Conservation (phyloP, 164 flowering plant genomes). For the Chimonanthus salicifolius region DNA sequence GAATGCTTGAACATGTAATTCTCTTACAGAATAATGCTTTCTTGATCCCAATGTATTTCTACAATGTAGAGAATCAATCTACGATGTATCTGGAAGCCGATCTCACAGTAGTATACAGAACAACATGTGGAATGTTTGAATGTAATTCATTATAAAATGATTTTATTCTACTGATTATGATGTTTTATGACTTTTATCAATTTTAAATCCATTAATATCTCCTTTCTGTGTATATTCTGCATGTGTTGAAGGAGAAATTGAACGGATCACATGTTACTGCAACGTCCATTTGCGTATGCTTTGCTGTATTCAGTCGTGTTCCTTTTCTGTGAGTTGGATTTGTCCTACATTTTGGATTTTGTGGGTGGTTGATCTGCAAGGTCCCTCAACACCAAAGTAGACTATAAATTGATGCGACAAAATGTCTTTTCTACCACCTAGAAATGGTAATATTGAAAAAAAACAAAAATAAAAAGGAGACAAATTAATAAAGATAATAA, state of each 20-base stretch:
- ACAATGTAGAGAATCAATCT: too few species aligned
- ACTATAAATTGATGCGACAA: too few species aligned
- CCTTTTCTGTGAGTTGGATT: background rate
- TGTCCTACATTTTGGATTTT: background rate
- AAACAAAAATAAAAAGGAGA: too few species aligned
- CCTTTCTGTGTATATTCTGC: background rate
- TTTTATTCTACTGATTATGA: background rate
- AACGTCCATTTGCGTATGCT: too few species aligned
- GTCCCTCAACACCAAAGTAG: too few species aligned
- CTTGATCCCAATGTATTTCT: background rate
- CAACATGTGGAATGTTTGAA: background rate
- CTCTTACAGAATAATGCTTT: background rate
- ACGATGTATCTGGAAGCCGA: background rate
- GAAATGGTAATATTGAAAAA: too few species aligned
- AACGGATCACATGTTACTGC: background rate
- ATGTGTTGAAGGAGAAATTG: background rate
- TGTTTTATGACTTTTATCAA: background rate
- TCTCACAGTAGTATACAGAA: background rate
- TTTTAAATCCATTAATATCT: background rate
- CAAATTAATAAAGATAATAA: too few species aligned
- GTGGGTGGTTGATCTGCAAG: too few species aligned
- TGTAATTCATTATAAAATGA: background rate
- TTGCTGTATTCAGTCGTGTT: background rate
- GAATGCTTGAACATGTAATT: constrained; percentile 9
- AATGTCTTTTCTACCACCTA: too few species aligned